These are phyloP conservation scores for Vigna hirtella DNA, from an alignment of 306 rosid species.

Conservation along the genomic window DNA sequence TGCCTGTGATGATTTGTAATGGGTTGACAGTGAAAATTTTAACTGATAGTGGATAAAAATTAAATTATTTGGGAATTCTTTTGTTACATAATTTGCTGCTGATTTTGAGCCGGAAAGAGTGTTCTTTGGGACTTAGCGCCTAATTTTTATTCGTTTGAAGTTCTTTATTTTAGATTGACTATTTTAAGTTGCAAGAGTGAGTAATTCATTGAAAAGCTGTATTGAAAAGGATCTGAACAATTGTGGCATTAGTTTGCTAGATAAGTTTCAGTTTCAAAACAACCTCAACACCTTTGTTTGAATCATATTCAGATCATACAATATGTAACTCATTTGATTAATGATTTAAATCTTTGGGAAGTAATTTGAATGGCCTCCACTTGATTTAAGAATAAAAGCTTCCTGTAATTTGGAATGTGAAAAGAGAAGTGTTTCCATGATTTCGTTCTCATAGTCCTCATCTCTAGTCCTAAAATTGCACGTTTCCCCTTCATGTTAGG, in stretches of 20 bases:
- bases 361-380: constrained; percentile 33
- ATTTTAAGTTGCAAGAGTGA: neutral
- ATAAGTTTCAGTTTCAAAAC: constrained; percentile 11
- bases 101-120: neutral
- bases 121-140: constrained; percentile 7
- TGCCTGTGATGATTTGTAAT: neutral
- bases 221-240: neutral
- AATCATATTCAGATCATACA: neutral
- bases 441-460: neutral
- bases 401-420: neutral
- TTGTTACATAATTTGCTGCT: neutral
- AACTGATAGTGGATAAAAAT: neutral
- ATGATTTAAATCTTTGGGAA: neutral
- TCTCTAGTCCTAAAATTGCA: constrained; percentile 25
- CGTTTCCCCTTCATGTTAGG: constrained; percentile 43
- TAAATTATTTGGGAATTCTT: neutral
- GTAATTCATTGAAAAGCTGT: constrained; percentile 2
- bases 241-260: neutral
- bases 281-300: neutral
- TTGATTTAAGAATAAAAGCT: constrained; percentile 18
- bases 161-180: neutral
- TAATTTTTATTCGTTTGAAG: constrained; percentile 12
- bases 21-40: neutral
- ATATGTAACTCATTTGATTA: constrained; percentile 36
- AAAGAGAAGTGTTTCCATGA: constrained; percentile 12